A percentile compares a stretch with the other conserved stretches of the same genome.
Evolutionary conservation across 257 asterid genomes (phyloP).

Genomic region (Haberlea rhodopensis): DNA sequence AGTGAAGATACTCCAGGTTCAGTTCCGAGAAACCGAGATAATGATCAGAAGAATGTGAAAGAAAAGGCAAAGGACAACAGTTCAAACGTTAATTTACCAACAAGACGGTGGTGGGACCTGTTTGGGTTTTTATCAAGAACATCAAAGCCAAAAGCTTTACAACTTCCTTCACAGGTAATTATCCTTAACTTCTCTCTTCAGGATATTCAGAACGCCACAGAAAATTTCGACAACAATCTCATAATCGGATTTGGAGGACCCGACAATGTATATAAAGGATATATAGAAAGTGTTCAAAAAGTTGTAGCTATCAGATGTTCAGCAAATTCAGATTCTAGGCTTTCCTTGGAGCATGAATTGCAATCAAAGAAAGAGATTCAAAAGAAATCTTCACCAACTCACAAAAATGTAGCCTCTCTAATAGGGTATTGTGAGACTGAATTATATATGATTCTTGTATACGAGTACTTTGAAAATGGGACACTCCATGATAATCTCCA

Average conservation of each 20-base stretch:
- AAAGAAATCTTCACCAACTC: slow-evolving; percentile 31
- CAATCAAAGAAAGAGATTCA: slow-evolving; percentile 45
- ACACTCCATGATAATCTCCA: slow-evolving; percentile 59
- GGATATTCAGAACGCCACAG: slow-evolving; percentile 57
- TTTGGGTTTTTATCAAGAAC: slow-evolving; percentile 45
- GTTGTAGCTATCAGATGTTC: slow-evolving; percentile 53
- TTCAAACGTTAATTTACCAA: slow-evolving; percentile 18
- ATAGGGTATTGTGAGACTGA: slow-evolving; percentile 50
- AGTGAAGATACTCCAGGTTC: slow-evolving; percentile 32
- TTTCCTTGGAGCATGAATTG: slow-evolving; percentile 45
- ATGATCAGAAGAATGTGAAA: slow-evolving; percentile 30
- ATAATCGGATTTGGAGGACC: slow-evolving; percentile 51
- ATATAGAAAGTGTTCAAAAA: slow-evolving; percentile 35
- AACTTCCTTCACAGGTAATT: slow-evolving; percentile 26
- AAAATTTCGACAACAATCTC: slow-evolving; percentile 46
- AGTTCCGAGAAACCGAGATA: slow-evolving; percentile 29
- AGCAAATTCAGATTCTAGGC: slow-evolving; percentile 40
- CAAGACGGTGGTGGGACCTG: slow-evolving; percentile 56
- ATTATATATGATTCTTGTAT: slow-evolving; percentile 49
- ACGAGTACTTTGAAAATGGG: slow-evolving; percentile 48
- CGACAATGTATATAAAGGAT: slow-evolving; percentile 48
- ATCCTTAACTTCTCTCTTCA: slow-evolving; percentile 41
- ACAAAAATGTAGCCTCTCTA: slow-evolving; percentile 42
- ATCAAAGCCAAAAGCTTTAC: slow-evolving; percentile 39
- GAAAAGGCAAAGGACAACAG: slow-evolving; percentile 35